These are phyloP conservation scores for Blastosporella zonata DNA, from an alignment of 1,284 basidiomycete species.

Conservation along the genomic window DNA sequence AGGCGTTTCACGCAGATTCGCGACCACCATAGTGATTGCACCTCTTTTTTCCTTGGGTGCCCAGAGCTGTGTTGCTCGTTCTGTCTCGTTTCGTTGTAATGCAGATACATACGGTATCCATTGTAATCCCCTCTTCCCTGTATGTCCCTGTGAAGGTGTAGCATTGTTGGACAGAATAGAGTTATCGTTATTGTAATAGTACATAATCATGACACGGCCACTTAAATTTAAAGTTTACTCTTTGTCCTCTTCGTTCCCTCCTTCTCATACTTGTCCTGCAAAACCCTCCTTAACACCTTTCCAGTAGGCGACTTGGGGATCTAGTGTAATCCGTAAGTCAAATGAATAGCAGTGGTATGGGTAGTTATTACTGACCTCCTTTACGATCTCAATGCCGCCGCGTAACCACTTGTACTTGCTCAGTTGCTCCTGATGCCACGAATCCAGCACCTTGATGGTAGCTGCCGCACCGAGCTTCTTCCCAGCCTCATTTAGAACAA, in stretches of 20 bases:
- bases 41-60: too few relatives aligned
- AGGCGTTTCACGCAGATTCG: not conserved
- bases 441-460: constrained; percentile 46
- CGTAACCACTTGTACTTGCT: constrained; percentile 72
- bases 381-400: constrained; percentile 64
- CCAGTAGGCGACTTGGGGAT: constrained; percentile 70
- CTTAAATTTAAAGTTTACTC: constrained; percentile 36
- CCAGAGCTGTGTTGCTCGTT: too few relatives aligned
- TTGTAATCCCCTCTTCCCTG: too few relatives aligned
- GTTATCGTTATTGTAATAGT: not conserved
- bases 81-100: too few relatives aligned
- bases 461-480: constrained; percentile 41
- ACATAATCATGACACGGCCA: not conserved
- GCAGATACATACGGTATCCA: too few relatives aligned
- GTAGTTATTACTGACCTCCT: constrained; percentile 42
- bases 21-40: not conserved
- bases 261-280: constrained; percentile 56
- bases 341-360: not conserved
- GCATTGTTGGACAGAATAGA: not conserved
- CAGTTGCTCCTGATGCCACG: constrained; percentile 57
- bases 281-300: constrained; percentile 56
- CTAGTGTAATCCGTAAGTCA: constrained; percentile 5
- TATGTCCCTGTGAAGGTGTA: not conserved
- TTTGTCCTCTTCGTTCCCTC: constrained; percentile 22
- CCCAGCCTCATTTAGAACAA: constrained; percentile 59